Evolutionary conservation across 495 filamentous ascomycete species (phyloP), one percentile per base, ranked within the genome.

Genomic region (Monascus purpureus): DNA sequence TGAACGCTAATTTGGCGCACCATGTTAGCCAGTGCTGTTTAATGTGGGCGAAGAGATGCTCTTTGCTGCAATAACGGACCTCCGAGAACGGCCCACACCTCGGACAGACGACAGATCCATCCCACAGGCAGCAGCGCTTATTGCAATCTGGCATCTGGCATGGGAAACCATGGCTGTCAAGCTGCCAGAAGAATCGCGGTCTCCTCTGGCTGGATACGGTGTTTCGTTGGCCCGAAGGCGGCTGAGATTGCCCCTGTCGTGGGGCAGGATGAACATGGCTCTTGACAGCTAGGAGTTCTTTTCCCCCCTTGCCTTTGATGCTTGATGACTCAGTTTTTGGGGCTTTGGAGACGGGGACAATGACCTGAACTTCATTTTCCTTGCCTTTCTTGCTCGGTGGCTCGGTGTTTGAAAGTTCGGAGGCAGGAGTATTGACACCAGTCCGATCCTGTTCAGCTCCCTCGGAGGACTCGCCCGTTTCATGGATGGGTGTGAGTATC

Each of bases 121-220:
- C 61, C 46, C 52, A 53, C 16, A 64, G 58, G 31, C 69, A 65
- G 50, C 75, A 77, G 55, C 64, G 65, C 32, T 54, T 59, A 1
- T 41, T 16, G 36, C 64, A 68, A 16, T 28, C 38, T 2, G 13
- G 17, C 26, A 31, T 40, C 4, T 43, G 38, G 29, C 63, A 68
- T 7, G 25, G 17, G 13, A 59, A 47, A 0, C 31, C 32, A 17
- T 42, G 31, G 31, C 30, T 44, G 25, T 47, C 41, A 13, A 54
- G 42, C 16, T 60, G 40, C 34, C 39, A 51, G 41, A 42, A 38
- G 27, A 42, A 18, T 27, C 8, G 18, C 28, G 5, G 29, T 17
- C 7, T 26, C 19, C 19, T 16, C 17, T 17, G 32, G 37, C 11
- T 15, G 11, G 17, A 13, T 30, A 25, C 17, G 17, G 27, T 23